A percentile compares a stretch with the other conserved stretches of the same genome.
Evolutionary conservation across 192 early-diverging fungal genomes (phyloP).

Genomic region (Umbelopsis ramanniana): DNA sequence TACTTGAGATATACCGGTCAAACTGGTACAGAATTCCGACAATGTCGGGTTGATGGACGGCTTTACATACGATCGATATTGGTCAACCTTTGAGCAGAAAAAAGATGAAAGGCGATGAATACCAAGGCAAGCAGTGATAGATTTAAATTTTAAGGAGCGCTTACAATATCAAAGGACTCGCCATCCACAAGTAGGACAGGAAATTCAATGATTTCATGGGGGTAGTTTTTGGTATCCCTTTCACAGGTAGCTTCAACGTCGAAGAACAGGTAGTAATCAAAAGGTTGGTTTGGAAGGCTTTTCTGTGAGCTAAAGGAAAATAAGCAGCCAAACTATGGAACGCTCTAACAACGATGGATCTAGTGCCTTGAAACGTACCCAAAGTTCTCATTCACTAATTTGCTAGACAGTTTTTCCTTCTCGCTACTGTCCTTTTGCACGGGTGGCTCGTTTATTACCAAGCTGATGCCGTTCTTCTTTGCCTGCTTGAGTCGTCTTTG

Average conservation of each 20-base stretch:
- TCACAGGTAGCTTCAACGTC: constrained; percentile 88
- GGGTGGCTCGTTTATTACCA: no score
- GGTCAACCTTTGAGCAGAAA: constrained; percentile 53
- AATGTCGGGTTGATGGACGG: constrained; percentile 71
- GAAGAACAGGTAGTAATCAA: constrained; percentile 72
- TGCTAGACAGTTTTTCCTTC: not conserved
- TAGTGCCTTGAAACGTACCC: not conserved
- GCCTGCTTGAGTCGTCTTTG: constrained; percentile 1
- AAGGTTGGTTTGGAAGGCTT: constrained; percentile 43
- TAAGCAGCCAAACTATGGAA: not conserved
- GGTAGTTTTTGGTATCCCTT: constrained; percentile 52
- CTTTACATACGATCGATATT: constrained; percentile 76
- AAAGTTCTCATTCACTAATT: not conserved
- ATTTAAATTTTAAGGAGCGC: not conserved
- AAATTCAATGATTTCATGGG: constrained; percentile 89
- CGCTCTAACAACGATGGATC: not conserved
- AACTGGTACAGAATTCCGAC: constrained; percentile 70
- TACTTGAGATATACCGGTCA: constrained; percentile 86
- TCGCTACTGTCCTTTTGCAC: not conserved
- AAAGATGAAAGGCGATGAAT: not conserved
- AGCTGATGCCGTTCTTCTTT: not conserved
- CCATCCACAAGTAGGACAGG: constrained; percentile 75
- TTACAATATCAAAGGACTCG: constrained; percentile 61
- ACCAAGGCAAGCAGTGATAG: no score
- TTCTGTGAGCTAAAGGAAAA: not conserved